phyloP scores from a whole-genome alignment of 2,329 filamentous ascomycete species.

The Didymella glomerata region DNA sequence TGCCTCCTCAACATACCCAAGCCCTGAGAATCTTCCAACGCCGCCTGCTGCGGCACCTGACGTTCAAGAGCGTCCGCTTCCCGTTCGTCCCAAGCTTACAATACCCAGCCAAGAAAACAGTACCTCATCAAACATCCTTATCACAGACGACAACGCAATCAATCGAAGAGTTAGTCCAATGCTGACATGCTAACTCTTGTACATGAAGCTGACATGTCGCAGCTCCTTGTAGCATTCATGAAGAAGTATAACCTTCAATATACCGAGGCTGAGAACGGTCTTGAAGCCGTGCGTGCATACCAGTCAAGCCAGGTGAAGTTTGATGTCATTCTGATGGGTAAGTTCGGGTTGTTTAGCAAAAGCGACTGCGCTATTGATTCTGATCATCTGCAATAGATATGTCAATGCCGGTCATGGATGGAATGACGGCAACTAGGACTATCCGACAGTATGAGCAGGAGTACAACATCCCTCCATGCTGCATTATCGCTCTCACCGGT shows the following conservation, averaged over 20 bases:
- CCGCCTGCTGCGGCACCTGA: neutral
- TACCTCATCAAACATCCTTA: conserved; percentile 35
- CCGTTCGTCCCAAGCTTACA: neutral
- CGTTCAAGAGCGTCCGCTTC: neutral
- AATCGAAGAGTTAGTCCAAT: conserved; percentile 45
- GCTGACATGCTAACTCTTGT: neutral
- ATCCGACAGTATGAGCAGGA: conserved; percentile 44
- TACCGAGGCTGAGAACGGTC: conserved; percentile 44
- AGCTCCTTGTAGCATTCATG: conserved; percentile 47
- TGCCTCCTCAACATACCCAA: neutral
- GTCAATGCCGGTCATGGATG: conserved; percentile 51
- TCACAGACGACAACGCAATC: conserved; percentile 52
- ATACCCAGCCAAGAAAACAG: neutral
- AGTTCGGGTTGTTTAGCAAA: neutral
- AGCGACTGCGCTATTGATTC: neutral
- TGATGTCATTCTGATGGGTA: conserved; percentile 47
- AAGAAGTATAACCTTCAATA: conserved; percentile 37
- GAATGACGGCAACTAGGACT: conserved; percentile 44
- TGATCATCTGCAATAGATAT: conserved; percentile 32
- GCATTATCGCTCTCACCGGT: conserved; percentile 44
- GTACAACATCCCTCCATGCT: conserved; percentile 24
- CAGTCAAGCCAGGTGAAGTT: conserved; percentile 26
- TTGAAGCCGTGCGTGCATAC: conserved; percentile 43
- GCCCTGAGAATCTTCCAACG: neutral
- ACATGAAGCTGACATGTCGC: conserved; percentile 13